Evolutionary conservation across 106 monocot species (phyloP), one percentile per base, ranked within the genome.

Genomic region (Phalaenopsis equestris): DNA sequence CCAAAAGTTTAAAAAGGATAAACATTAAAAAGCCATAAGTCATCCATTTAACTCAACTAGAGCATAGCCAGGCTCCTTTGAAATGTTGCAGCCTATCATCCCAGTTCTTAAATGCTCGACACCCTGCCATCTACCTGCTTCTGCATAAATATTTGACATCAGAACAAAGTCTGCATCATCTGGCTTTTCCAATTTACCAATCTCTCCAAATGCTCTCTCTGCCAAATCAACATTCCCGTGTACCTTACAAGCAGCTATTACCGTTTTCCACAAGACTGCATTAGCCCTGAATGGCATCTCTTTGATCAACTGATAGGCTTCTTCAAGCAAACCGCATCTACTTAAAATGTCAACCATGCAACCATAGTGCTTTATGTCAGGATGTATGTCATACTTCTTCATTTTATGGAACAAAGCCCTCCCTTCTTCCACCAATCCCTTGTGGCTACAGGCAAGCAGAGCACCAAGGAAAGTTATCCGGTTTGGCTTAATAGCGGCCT

Each of bases 311-410:
- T 56, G 45, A 83, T 78, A 84, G 58, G 92, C 88, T 77, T 95
- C 89, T 14, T 87, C 43, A 67, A 95, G 79, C 65, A 81, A 56
- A 2, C 92, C 90, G n/a, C 81, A 79, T 76, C 92, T 73, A 81
- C 89, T 82, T 7, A 92, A 81, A 58, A 92, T 73, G 84, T 95
- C 95, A 78, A 89, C 80, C 92, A 95, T 95, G 84, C 92, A 95
- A 36, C 87, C 90, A 47, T 95, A 90, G 75, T 92, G 95, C 83
- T 95, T 92, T 72, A 90, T 84, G 55, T 89, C 81, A 15, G 90
- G 90, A 19, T 81, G n/a, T 36, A 92, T 89, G 14, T 78, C 67
- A 55, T 92, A 92, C 37, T 85, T 75, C 2, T 83, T 68, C 90
- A 92, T 95, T 67, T 24, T 86, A 19, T 56, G 12, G 74, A 95